phyloP scores from a whole-genome alignment of 2,329 filamentous ascomycete genomes.

The Neurospora crassa region DNA sequence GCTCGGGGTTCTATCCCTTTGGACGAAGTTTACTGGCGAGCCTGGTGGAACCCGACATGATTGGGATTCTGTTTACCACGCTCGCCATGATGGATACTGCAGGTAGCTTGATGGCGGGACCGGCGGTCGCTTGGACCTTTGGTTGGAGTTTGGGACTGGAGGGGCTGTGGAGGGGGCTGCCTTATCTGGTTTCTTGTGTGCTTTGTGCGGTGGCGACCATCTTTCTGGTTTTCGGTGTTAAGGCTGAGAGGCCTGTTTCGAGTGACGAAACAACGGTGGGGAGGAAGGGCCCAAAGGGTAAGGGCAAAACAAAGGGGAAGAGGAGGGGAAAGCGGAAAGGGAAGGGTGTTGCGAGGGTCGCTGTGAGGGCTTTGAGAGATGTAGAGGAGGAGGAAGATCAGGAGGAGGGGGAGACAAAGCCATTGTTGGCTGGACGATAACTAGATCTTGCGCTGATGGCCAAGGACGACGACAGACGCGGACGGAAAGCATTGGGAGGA shows the following conservation, averaged over 20 bases:
- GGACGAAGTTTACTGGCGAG: neutral
- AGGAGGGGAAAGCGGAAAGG: neutral
- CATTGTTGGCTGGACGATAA: neutral
- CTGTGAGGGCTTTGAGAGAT: neutral
- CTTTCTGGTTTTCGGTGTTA: neutral
- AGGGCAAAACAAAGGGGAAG: neutral
- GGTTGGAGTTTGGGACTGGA: neutral
- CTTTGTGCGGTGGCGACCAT: neutral
- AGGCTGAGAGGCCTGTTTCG: neutral
- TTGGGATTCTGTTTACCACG: neutral
- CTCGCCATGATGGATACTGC: neutral
- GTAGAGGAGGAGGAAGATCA: neutral
- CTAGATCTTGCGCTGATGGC: neutral
- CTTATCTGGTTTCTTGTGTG: neutral
- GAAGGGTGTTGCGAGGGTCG: neutral
- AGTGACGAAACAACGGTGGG: neutral
- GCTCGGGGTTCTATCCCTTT: neutral
- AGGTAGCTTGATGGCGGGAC: neutral
- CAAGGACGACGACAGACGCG: neutral
- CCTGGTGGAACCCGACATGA: neutral
- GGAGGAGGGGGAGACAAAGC: neutral
- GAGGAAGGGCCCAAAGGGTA: neutral
- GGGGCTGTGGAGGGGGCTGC: neutral
- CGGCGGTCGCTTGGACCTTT: neutral
- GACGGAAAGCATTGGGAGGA: neutral